Evolutionary conservation across 352 stramenopile species (phyloP).

Genomic region (Thraustotheca clavata): DNA sequence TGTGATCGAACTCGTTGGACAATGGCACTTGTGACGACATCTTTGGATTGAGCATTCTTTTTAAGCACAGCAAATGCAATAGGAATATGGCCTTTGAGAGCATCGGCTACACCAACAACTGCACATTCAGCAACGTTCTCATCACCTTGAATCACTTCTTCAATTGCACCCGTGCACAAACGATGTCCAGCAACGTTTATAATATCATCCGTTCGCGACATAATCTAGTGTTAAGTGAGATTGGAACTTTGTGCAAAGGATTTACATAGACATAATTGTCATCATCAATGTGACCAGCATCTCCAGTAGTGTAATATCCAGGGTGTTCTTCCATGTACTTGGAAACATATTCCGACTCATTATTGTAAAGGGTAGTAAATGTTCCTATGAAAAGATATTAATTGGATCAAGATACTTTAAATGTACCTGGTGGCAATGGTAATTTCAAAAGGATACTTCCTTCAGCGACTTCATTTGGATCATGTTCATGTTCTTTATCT

Average conservation of each 20-base stretch:
- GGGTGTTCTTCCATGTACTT: slow-evolving; percentile 79
- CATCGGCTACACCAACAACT: slow-evolving; percentile 47
- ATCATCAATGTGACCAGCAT: slow-evolving; percentile 82
- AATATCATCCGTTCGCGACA: slow-evolving; percentile 86
- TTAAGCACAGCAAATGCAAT: slow-evolving; percentile 40
- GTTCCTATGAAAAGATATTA: slow-evolving; percentile 16
- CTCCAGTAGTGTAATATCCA: slow-evolving; percentile 86
- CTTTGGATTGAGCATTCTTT: slow-evolving; percentile 28
- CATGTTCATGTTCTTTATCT: slow-evolving; percentile 31
- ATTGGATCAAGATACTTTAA: not conserved
- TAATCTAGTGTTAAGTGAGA: slow-evolving; percentile 40
- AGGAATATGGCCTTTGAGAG: slow-evolving; percentile 38
- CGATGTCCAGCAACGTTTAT: slow-evolving; percentile 87
- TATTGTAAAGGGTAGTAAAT: slow-evolving; percentile 79
- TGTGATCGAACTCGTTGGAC: slow-evolving; percentile 33
- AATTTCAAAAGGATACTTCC: slow-evolving; percentile 71
- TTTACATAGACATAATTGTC: slow-evolving; percentile 83
- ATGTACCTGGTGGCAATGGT: slow-evolving; percentile 65
- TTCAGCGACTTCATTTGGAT: slow-evolving; percentile 47
- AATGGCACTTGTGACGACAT: slow-evolving; percentile 27
- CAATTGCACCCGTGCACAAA: slow-evolving; percentile 80
- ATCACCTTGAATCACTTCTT: slow-evolving; percentile 82
- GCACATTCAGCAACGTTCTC: slow-evolving; percentile 81
- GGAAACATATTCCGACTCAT: slow-evolving; percentile 65
- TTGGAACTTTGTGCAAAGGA: not conserved